Conservation (phyloP, 169 alveolate species). For the Plasmodium yoelii region DNA sequence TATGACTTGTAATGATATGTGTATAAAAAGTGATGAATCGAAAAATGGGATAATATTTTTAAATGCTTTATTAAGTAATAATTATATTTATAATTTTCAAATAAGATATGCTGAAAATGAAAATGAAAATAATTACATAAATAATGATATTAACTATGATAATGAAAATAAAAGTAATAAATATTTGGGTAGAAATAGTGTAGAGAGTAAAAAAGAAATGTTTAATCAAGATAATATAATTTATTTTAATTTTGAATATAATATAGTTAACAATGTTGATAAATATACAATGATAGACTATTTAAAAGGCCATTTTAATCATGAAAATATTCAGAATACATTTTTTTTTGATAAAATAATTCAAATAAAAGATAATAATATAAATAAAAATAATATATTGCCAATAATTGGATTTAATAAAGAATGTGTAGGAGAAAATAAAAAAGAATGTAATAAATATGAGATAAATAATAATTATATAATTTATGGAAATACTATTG, state of each 20-base stretch:
- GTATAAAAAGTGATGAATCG: slow-evolving; percentile 16
- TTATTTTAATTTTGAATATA: slow-evolving; percentile 34
- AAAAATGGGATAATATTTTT: slow-evolving; percentile 23
- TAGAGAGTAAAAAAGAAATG: not conserved
- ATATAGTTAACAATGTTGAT: slow-evolving; percentile 7
- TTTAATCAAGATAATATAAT: not conserved
- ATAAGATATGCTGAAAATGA: not conserved
- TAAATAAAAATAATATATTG: not conserved
- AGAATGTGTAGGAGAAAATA: slow-evolving; percentile 1
- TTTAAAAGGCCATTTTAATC: slow-evolving; percentile 9
- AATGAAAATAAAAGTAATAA: not conserved
- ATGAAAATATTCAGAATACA: slow-evolving; percentile 33
- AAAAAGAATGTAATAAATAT: not conserved
- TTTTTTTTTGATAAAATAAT: slow-evolving; percentile 18
- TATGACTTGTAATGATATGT: not conserved
- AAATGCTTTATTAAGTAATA: slow-evolving; percentile 26
- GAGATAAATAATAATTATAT: not conserved
- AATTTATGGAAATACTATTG: slow-evolving; percentile 44
- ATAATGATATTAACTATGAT: not conserved
- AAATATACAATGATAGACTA: slow-evolving; percentile 12
- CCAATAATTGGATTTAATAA: not conserved
- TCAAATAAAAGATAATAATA: slow-evolving; percentile 4
- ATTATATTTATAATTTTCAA: slow-evolving; percentile 22
- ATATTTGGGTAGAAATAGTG: not conserved
- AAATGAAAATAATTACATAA: not conserved